Evolutionary conservation across 2,329 filamentous ascomycete species (phyloP).

Genomic region (Aspergillus japonicus): DNA sequence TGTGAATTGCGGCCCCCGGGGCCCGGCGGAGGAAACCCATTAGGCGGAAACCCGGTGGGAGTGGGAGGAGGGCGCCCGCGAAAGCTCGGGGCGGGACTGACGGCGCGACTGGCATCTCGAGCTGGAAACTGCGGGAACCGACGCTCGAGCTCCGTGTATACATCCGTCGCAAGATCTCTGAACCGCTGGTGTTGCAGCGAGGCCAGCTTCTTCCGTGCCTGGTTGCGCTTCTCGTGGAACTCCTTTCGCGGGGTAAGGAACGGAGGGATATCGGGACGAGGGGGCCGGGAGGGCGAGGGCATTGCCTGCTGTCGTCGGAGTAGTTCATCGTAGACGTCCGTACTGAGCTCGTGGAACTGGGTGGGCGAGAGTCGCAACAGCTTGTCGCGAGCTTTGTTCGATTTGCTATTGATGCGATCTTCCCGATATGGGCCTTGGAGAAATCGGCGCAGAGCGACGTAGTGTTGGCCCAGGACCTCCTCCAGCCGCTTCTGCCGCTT

Average conservation of each 20-base stretch:
- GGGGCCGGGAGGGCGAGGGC: conserved; percentile 43
- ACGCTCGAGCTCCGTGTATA: conserved; percentile 91
- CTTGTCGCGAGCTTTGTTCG: conserved; percentile 93
- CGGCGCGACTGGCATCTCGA: conserved; percentile 61
- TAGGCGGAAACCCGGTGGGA: conserved; percentile 46
- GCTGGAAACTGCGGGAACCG: conserved; percentile 78
- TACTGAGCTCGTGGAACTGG: conserved; percentile 96
- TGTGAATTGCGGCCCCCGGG: conserved; percentile 44
- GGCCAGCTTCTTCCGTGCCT: conserved; percentile 92
- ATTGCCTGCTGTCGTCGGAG: conserved; percentile 75
- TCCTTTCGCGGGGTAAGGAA: conserved; percentile 80
- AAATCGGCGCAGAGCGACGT: conserved; percentile 73
- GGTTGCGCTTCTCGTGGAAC: conserved; percentile 96
- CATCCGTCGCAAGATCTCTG: conserved; percentile 88
- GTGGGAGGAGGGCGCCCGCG: conserved; percentile 51
- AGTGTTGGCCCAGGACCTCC: conserved; percentile 75
- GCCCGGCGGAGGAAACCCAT: conserved; percentile 54
- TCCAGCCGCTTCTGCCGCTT: conserved; percentile 62
- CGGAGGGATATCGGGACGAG: conserved; percentile 56
- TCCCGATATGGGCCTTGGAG: conserved; percentile 69
- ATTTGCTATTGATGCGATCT: conserved; percentile 69
- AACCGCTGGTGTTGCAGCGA: conserved; percentile 85
- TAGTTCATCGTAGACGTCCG: conserved; percentile 94
- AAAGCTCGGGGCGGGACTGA: conserved; percentile 63
- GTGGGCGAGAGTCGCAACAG: conserved; percentile 82